A percentile compares a stretch with the other conserved stretches of the same genome.
phyloP scores from a whole-genome alignment of 2,329 filamentous ascomycete species.

The Periconia sp. region DNA sequence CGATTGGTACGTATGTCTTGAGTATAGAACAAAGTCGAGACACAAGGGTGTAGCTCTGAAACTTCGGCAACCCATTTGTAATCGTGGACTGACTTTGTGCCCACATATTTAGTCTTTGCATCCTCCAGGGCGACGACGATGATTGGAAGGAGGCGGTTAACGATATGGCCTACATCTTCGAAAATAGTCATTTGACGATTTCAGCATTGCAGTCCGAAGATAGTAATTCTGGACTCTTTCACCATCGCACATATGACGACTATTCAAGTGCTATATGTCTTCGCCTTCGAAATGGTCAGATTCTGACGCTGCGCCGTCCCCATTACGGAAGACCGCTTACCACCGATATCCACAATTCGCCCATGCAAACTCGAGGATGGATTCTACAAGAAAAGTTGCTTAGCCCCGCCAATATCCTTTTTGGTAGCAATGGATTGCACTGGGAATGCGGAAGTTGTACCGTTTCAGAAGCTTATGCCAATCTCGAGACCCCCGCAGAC shows the following conservation, averaged over 20 bases:
- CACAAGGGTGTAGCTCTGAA: too few species aligned
- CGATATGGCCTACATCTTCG: background rate
- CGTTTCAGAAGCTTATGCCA: too few species aligned
- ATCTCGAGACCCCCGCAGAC: too few species aligned
- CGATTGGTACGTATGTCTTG: background rate
- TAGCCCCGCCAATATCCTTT: too few species aligned
- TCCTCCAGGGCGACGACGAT: background rate
- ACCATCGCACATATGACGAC: background rate
- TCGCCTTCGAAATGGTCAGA: background rate
- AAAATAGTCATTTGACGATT: background rate
- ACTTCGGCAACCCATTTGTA: background rate
- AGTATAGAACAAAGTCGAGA: too few species aligned
- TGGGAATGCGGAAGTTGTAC: too few species aligned
- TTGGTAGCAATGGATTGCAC: too few species aligned
- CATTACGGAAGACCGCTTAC: too few species aligned
- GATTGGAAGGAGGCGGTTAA: background rate
- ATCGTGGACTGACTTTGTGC: too few species aligned
- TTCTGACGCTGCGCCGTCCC: background rate
- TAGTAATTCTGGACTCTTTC: background rate
- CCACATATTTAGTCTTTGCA: background rate
- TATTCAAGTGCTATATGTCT: background rate
- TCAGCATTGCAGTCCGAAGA: background rate
- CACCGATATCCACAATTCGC: too few species aligned
- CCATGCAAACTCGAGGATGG: too few species aligned
- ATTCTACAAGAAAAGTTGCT: too few species aligned